A percentile compares a stretch with the other conserved stretches of the same genome.
Conservation (phyloP, 768 basidiomycete species). For the Leccinum longicurvipes region DNA sequence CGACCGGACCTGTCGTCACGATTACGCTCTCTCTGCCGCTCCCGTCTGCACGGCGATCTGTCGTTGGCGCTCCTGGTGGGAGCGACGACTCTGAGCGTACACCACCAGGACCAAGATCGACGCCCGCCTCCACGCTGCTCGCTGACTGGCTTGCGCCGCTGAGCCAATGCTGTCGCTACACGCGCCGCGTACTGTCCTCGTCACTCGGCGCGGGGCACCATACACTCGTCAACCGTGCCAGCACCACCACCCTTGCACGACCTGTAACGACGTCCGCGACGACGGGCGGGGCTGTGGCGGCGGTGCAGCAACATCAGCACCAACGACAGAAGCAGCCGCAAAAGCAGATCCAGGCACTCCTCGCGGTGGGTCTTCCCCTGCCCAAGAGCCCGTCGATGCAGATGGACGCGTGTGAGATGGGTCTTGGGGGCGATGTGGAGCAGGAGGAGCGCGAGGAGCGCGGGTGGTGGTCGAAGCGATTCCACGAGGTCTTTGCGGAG, state of each 20-base stretch:
- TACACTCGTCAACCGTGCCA: constrained; percentile 24
- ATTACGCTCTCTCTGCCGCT: constrained; percentile 35
- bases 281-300: background rate
- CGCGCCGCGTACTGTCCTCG: constrained; percentile 41
- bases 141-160: constrained; percentile 49
- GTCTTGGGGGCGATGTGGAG: constrained; percentile 24
- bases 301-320: background rate
- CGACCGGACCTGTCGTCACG: constrained; percentile 31
- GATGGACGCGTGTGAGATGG: constrained; percentile 35
- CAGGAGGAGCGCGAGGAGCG: constrained; percentile 63
- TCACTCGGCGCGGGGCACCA: constrained; percentile 24
- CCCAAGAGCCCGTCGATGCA: constrained; percentile 75
- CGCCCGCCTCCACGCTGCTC: background rate
- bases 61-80: background rate
- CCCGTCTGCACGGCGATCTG: constrained; percentile 14
- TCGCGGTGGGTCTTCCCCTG: constrained; percentile 49
- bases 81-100: background rate
- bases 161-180: constrained; percentile 48
- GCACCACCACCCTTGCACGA: background rate
- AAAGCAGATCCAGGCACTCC: constrained; percentile 36
- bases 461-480: constrained; percentile 70
- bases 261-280: background rate
- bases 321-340: constrained; percentile 8
- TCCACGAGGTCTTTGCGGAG: constrained; percentile 60
- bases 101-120: background rate